Evolutionary conservation across 2,329 filamentous ascomycete species (phyloP), one percentile per base, ranked within the genome.

Genomic region (Botrytis pseudocinerea): DNA sequence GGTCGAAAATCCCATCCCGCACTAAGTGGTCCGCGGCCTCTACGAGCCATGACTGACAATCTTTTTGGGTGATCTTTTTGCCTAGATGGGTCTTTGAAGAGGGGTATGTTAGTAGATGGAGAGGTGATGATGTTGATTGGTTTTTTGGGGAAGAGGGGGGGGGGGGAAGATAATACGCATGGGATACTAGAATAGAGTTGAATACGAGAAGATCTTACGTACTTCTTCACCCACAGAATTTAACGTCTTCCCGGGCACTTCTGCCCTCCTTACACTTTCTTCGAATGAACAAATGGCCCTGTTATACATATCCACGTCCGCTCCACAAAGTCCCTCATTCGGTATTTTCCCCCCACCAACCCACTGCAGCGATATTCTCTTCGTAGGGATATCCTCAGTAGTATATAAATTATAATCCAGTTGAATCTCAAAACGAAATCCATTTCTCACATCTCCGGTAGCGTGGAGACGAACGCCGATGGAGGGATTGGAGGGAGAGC

Each of bases 291-390:
- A 4, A 12, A 57, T 7, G 3, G n/a, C 14, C 28, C n/a, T 18
- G 2, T 14, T 32, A 32, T 18, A 57, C n/a, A 57, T n/a, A 32
- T 57, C 51, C 14, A 16, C 48, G 32, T 57, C 51, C 51, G 5
- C n/a, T 14, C 3, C 51, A 18, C n/a, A 28, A 8, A 14, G 2
- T n/a, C 0, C n/a, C 2, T 1, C n/a, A 28, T 57, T n/a, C 5
- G 14, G 25, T n/a, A 14, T 16, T n/a, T 12, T 16, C 5, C 48
- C 25, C 12, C 25, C n/a, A 18, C 18, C 7, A 57, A 32, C 14
- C 51, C 51, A 57, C 2, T 28, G n/a, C n/a, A 57, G n/a, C 18
- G n/a, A 25, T 9, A 57, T 28, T 6, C 16, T 28, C n/a, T 57
- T 57, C 0, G 51, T 57, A 2, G 51, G n/a, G 6, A 57, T 28